phyloP scores from a whole-genome alignment of 1,284 basidiomycete genomes.

The Rhizoctonia solani region DNA sequence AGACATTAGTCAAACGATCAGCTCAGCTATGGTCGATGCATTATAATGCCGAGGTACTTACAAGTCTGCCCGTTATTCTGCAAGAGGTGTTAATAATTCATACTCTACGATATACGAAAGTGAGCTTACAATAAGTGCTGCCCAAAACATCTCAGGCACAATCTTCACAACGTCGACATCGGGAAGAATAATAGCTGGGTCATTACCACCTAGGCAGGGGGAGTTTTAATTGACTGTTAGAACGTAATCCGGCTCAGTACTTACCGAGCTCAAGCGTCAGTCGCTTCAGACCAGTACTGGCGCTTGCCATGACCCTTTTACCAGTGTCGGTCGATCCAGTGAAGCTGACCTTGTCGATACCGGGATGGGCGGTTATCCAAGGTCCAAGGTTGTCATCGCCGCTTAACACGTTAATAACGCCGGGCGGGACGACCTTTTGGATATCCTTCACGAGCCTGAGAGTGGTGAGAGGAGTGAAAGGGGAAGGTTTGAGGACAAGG shows the following conservation, averaged over 20 bases:
- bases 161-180: slow-evolving; percentile 69
- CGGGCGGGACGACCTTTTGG: slow-evolving; percentile 75
- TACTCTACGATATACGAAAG: no score
- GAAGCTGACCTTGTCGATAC: slow-evolving; percentile 72
- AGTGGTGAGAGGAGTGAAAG: no score
- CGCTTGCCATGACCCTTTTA: slow-evolving; percentile 53
- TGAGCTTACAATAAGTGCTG: slow-evolving; percentile 6
- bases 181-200: slow-evolving; percentile 51
- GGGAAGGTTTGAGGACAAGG: slow-evolving; percentile 91
- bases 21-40: no score
- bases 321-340: slow-evolving; percentile 54
- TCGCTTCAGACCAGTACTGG: slow-evolving; percentile 55
- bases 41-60: background rate
- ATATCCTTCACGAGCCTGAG: slow-evolving; percentile 51
- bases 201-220: slow-evolving; percentile 55
- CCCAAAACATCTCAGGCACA: slow-evolving; percentile 22
- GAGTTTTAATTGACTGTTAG: background rate
- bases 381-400: slow-evolving; percentile 88
- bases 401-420: slow-evolving; percentile 85
- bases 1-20: no score
- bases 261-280: slow-evolving; percentile 80
- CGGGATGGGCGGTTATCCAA: slow-evolving; percentile 73
- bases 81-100: background rate
- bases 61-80: slow-evolving; percentile 29
- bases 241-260: background rate